A percentile compares a stretch with the other conserved stretches of the same genome.
These are phyloP conservation scores for Rhizopogon sp. DNA, from an alignment of 768 basidiomycete species.

Conservation along the genomic window DNA sequence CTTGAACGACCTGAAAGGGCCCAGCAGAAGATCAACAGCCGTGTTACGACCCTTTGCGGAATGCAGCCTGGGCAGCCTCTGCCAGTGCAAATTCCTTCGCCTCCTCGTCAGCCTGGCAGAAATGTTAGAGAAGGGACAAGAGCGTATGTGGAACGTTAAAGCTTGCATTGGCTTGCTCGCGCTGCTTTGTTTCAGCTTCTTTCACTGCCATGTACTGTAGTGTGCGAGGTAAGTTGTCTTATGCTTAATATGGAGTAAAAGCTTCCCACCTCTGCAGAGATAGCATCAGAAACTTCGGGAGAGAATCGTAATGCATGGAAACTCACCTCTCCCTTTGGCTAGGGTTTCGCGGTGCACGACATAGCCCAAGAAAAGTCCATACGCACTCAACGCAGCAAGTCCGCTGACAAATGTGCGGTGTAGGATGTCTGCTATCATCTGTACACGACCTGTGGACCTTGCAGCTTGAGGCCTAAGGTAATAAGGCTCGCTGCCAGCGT, in stretches of 20 bases:
- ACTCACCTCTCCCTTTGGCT: slow-evolving; percentile 26
- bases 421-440: slow-evolving; percentile 22
- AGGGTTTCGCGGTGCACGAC: slow-evolving; percentile 26
- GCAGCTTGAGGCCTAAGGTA: not conserved
- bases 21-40: not conserved
- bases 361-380: slow-evolving; percentile 28
- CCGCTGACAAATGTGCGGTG: slow-evolving; percentile 27
- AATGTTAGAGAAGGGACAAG: not conserved
- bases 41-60: slow-evolving; percentile 12
- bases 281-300: not conserved
- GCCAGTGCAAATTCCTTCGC: slow-evolving; percentile 25
- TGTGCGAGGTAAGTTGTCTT: not conserved
- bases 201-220: slow-evolving; percentile 16
- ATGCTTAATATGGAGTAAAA: not conserved
- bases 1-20: not conserved
- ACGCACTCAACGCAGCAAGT: slow-evolving; percentile 22
- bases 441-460: slow-evolving; percentile 11
- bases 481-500: not conserved
- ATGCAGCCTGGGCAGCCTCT: slow-evolving; percentile 24
- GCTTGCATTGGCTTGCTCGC: slow-evolving; percentile 12
- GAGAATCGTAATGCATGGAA: not conserved
- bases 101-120: slow-evolving; percentile 18
- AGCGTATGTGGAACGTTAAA: not conserved
- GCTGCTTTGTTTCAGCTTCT: slow-evolving; percentile 17
- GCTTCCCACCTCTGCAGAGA: not conserved